phyloP scores from a whole-genome alignment of 2,329 filamentous ascomycete species.

The Harringtonia aguacate region DNA sequence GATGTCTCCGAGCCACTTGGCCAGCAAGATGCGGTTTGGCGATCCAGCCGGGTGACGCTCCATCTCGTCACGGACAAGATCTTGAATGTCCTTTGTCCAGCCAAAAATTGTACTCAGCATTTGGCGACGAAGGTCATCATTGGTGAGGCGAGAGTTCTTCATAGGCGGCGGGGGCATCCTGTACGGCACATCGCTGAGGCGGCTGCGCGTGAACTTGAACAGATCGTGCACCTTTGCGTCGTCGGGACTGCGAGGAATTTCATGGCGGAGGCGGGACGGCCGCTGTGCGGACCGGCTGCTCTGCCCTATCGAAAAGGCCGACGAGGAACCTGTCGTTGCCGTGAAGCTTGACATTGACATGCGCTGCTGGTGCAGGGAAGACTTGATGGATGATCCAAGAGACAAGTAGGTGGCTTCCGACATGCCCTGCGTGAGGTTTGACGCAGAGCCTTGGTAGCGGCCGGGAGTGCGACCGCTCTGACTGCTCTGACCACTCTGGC shows the following conservation, averaged over 20 bases:
- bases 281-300: constrained; percentile 15
- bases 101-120: constrained; percentile 95
- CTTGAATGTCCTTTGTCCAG: constrained; percentile 77
- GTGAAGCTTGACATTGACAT: constrained; percentile 33
- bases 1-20: constrained; percentile 87
- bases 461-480: constrained; percentile 38
- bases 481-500: neutral
- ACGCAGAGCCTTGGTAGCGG: constrained; percentile 25
- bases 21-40: constrained; percentile 67
- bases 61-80: constrained; percentile 77
- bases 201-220: constrained; percentile 74
- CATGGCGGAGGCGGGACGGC: constrained; percentile 67
- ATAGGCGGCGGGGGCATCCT: constrained; percentile 52
- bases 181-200: constrained; percentile 75
- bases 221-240: constrained; percentile 64
- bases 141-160: constrained; percentile 50
- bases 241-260: constrained; percentile 68
- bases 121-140: constrained; percentile 73
- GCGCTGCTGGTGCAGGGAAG: constrained; percentile 17
- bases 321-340: constrained; percentile 35
- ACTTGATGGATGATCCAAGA: constrained; percentile 46
- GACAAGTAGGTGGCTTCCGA: constrained; percentile 61
- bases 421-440: constrained; percentile 34
- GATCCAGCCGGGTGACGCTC: constrained; percentile 62
- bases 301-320: constrained; percentile 29